Evolutionary conservation across 805 yeast genomes (phyloP), one percentile per base, ranked within the genome.

Genomic region (Scheffersomyces amazonensis): DNA sequence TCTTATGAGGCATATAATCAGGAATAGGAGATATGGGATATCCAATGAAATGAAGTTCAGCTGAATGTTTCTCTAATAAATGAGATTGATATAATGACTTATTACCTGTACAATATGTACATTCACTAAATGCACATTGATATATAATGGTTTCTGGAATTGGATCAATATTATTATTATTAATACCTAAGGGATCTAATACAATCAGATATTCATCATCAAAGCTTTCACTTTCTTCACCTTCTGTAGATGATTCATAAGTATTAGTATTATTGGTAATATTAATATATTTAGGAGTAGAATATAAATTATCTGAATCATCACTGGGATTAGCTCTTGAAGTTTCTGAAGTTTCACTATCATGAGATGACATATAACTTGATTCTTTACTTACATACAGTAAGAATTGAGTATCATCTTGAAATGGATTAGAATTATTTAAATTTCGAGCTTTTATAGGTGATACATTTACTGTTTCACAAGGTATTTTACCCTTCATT

Each of bases 21-120:
- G 16, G 23, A 15, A 22, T 10, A 31, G 27, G 42, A 31, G 4
- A 8, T 16, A 57, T 40, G 0, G 66, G 66, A 42, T 61, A 61
- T 2, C 68, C 66, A 12, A 57, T 34, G 1, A 37, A 13, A 4
- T 38, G 27, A 23, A 60, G 40, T 18, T 43, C 53, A 1, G 34
- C 24, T 7, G 41, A 18, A 33, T 62, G 66, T 10, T 33, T 42
- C 2, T 47, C 50, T 4, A 61, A 32, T 11, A 62, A 36, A 41
- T 62, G 68, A 11, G 40, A 41, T 36, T 52, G 50, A 44, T 56
- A 61, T 32, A 56, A 29, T 3, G 36, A 21, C 28, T 49, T 54
- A 37, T 60, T 59, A 0, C 63, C 64, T 1, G 64, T 59, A 24
- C 62, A 52, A 31, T 57, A 59, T 20, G 41, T 36, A 40, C 68